Conservation (phyloP, 2,329 filamentous ascomycete species). For the Epicoccum sorghinum region DNA sequence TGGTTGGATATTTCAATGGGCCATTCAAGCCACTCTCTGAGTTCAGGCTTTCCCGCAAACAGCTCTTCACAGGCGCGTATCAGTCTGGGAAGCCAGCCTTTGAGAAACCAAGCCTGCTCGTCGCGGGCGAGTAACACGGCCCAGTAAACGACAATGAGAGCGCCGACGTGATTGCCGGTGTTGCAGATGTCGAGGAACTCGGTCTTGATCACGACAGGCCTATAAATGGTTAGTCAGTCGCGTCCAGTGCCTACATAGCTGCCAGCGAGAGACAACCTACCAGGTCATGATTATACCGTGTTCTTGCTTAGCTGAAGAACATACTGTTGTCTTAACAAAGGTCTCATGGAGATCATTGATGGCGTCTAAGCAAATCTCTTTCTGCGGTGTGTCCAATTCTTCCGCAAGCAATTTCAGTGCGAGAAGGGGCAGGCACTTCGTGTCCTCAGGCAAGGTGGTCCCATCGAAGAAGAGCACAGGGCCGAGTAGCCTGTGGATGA, state of each 20-base stretch:
- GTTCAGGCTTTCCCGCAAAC: constrained; percentile 31
- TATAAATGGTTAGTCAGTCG: background rate
- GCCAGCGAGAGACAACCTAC: background rate
- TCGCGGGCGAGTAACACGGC: constrained; percentile 28
- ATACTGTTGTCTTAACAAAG: constrained; percentile 3
- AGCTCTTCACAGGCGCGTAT: constrained; percentile 29
- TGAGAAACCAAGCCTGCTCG: constrained; percentile 32
- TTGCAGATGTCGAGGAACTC: constrained; percentile 9
- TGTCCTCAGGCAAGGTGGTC: background rate
- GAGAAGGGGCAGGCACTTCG: constrained; percentile 2
- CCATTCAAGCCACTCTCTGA: constrained; percentile 37
- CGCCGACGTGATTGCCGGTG: constrained; percentile 32
- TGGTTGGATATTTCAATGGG: constrained; percentile 26
- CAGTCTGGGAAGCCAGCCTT: constrained; percentile 35
- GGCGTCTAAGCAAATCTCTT: constrained; percentile 27
- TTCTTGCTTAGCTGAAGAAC: constrained; percentile 2
- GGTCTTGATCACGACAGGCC: constrained; percentile 1
- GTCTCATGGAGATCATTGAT: constrained; percentile 34
- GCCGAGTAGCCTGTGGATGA: background rate
- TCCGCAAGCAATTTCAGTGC: constrained; percentile 4
- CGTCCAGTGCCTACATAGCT: background rate
- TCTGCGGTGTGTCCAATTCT: constrained; percentile 23
- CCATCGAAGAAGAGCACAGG: background rate
- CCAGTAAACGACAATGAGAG: constrained; percentile 37
- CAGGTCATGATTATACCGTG: constrained; percentile 12